A percentile compares a stretch with the other conserved stretches of the same genome.
phyloP scores from a whole-genome alignment of 2,329 filamentous ascomycete species.

The Sarocladium kiliense region DNA sequence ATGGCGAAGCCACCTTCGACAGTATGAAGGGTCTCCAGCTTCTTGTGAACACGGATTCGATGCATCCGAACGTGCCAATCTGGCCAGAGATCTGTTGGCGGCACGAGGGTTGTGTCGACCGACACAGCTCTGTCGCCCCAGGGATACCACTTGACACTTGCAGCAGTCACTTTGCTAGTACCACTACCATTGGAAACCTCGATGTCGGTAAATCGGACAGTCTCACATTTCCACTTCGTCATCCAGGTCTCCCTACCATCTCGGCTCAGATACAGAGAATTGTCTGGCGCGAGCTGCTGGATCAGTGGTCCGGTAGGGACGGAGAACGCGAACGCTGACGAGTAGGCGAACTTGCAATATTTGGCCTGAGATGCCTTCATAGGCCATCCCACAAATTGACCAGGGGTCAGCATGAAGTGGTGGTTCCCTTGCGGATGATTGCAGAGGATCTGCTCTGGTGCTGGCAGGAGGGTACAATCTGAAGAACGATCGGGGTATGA shows the following conservation, averaged over 20 bases:
- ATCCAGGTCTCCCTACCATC: constrained; percentile 26
- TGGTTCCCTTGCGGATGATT: constrained; percentile 24
- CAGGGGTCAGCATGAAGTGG: constrained; percentile 30
- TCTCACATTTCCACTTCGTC: constrained; percentile 22
- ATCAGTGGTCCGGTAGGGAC: constrained; percentile 27
- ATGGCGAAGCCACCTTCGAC: constrained; percentile 21
- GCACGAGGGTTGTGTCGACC: constrained; percentile 22
- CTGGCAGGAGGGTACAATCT: constrained; percentile 10
- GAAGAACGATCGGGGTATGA: background rate
- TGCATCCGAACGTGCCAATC: constrained; percentile 28
- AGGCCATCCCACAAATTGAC: constrained; percentile 25
- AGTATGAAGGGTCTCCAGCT: constrained; percentile 10
- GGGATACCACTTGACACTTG: constrained; percentile 12
- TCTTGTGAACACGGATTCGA: constrained; percentile 10
- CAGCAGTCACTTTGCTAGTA: background rate
- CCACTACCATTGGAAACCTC: background rate
- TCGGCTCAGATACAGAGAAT: constrained; percentile 21
- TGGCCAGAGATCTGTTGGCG: constrained; percentile 25
- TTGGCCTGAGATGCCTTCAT: constrained; percentile 31
- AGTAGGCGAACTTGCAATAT: constrained; percentile 39
- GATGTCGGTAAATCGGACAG: background rate
- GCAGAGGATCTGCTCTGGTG: constrained; percentile 40
- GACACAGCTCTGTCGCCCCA: constrained; percentile 22
- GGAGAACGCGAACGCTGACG: constrained; percentile 36
- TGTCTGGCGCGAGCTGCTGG: constrained; percentile 24